Evolutionary conservation across 176 grass and related monocot genomes (phyloP).

Genomic region (Otatea glauca): DNA sequence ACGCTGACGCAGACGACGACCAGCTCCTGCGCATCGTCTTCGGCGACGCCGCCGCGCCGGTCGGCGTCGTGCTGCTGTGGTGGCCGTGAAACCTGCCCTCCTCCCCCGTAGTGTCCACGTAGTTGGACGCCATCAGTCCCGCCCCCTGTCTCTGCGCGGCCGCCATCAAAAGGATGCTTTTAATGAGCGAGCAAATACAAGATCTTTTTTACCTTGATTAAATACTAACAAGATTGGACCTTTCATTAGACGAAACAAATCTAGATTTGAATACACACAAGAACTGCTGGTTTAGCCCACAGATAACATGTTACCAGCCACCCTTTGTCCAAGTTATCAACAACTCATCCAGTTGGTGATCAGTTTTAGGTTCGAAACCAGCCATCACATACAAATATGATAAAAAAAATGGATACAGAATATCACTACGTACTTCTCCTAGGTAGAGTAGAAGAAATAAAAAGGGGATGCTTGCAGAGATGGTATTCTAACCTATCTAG

Average conservation of each 20-base stretch:
- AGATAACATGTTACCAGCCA: not conserved
- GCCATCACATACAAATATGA: no score
- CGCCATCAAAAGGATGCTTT: not conserved
- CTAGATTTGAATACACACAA: not conserved
- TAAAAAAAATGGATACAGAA: not conserved
- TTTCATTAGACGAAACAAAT: not conserved
- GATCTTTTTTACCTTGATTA: not conserved
- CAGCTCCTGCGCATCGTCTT: conserved; percentile 47
- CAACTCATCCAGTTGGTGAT: not conserved
- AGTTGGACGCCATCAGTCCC: conserved; percentile 78
- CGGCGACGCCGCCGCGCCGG: conserved; percentile 53
- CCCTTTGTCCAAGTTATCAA: not conserved
- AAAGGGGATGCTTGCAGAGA: not conserved
- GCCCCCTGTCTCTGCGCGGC: not conserved
- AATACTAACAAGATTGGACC: not conserved
- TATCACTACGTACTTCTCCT: not conserved
- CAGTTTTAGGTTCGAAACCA: not conserved
- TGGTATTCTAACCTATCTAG: not conserved
- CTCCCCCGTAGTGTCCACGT: conserved; percentile 45
- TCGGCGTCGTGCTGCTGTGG: conserved; percentile 50
- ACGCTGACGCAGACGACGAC: conserved; percentile 46
- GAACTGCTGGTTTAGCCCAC: not conserved
- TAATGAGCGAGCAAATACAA: not conserved
- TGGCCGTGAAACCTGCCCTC: conserved; percentile 53
- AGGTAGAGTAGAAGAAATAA: not conserved